Evolutionary conservation across 805 yeast genomes (phyloP).

Genomic region (Maudiozyma serrabonitensis): DNA sequence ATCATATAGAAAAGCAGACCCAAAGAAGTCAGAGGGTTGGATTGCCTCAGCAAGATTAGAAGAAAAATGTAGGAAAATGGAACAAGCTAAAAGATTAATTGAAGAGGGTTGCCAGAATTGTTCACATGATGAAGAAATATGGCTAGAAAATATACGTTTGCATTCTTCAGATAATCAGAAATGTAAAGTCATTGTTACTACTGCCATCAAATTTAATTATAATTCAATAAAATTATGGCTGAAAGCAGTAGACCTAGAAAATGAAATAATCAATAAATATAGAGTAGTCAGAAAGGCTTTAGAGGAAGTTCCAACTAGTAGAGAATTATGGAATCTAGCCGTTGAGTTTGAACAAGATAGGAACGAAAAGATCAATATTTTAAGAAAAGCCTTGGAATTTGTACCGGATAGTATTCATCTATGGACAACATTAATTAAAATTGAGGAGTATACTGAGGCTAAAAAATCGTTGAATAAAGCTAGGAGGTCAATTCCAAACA

Average conservation of each 20-base stretch:
- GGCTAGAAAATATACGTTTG: slow-evolving; percentile 73
- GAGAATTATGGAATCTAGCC: slow-evolving; percentile 58
- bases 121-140: slow-evolving; percentile 58
- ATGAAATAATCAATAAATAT: slow-evolving; percentile 41
- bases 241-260: slow-evolving; percentile 58
- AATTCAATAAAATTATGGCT: slow-evolving; percentile 61
- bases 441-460: slow-evolving; percentile 39
- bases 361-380: slow-evolving; percentile 41
- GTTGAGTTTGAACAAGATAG: slow-evolving; percentile 49
- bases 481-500: slow-evolving; percentile 40
- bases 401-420: slow-evolving; percentile 55
- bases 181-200: slow-evolving; percentile 51
- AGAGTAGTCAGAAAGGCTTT: slow-evolving; percentile 62
- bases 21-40: slow-evolving; percentile 70
- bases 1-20: slow-evolving; percentile 65
- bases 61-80: slow-evolving; percentile 46
- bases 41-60: slow-evolving; percentile 79
- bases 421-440: slow-evolving; percentile 50
- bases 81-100: slow-evolving; percentile 50
- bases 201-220: slow-evolving; percentile 51
- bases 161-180: slow-evolving; percentile 35
- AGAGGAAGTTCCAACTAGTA: slow-evolving; percentile 49
- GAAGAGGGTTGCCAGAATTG: slow-evolving; percentile 66
- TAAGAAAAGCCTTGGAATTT: slow-evolving; percentile 57
- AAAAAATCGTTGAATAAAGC: slow-evolving; percentile 50